Evolutionary conservation across 2,329 filamentous ascomycete species (phyloP).

Genomic region (Pseudogymnoascus sp.): DNA sequence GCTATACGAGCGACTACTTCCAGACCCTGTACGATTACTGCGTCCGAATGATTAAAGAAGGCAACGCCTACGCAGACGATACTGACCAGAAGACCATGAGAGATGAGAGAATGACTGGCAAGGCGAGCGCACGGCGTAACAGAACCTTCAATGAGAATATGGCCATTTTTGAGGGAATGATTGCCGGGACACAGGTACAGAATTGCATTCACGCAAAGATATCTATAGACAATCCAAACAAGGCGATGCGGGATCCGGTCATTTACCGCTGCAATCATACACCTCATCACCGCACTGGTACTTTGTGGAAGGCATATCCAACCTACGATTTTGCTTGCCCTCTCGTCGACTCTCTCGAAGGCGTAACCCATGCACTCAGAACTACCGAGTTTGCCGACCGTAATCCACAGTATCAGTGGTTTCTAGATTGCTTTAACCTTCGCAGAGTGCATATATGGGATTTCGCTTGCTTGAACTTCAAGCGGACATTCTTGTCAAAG

Average conservation of each 20-base stretch:
- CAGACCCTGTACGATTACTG: slow-evolving; percentile 82
- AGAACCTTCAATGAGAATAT: slow-evolving; percentile 74
- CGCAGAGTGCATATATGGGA: slow-evolving; percentile 78
- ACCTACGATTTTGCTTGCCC: slow-evolving; percentile 84
- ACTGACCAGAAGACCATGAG: slow-evolving; percentile 86
- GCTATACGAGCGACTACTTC: slow-evolving; percentile 94
- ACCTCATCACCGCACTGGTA: slow-evolving; percentile 68
- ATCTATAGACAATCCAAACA: slow-evolving; percentile 84
- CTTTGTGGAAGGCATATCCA: slow-evolving; percentile 75
- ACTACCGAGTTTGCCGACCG: slow-evolving; percentile 84
- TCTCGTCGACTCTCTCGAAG: slow-evolving; percentile 70
- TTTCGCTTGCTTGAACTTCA: slow-evolving; percentile 76
- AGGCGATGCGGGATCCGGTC: slow-evolving; percentile 90
- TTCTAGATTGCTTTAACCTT: slow-evolving; percentile 63
- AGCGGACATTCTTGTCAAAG: slow-evolving; percentile 75
- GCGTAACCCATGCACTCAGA: slow-evolving; percentile 72
- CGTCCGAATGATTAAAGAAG: slow-evolving; percentile 74
- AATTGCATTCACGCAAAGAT: slow-evolving; percentile 96
- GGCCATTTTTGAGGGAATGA: slow-evolving; percentile 88
- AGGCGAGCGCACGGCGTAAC: slow-evolving; percentile 73
- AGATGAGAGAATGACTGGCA: slow-evolving; percentile 72
- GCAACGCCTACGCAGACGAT: slow-evolving; percentile 83
- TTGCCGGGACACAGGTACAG: slow-evolving; percentile 65
- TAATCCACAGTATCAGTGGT: slow-evolving; percentile 82
- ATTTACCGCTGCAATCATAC: slow-evolving; percentile 86